A percentile compares a stretch with the other conserved stretches of the same genome.
Conservation (phyloP, 495 filamentous ascomycete genomes). For the Letharia lupina region DNA sequence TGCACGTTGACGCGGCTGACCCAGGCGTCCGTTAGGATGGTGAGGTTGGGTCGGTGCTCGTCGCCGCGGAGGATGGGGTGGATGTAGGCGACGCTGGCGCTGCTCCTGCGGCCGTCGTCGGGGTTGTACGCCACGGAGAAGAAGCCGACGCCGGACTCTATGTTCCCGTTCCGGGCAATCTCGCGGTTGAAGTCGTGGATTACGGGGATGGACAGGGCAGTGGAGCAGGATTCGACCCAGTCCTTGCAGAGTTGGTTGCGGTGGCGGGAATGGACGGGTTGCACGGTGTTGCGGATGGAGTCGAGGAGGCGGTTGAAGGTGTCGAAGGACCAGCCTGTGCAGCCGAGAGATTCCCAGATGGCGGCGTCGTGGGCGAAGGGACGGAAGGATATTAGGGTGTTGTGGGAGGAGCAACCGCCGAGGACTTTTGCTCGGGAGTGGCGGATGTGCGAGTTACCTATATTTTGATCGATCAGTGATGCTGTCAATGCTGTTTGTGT, state of each 20-base stretch:
- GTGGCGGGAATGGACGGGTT: conserved; percentile 67
- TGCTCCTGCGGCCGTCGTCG: conserved; percentile 67
- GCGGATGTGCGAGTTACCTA: conserved; percentile 73
- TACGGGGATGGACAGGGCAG: conserved; percentile 63
- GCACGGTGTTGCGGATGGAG: conserved; percentile 67
- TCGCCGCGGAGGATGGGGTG: conserved; percentile 72
- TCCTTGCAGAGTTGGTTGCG: conserved; percentile 78
- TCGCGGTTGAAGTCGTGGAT: conserved; percentile 74
- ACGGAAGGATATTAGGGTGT: conserved; percentile 77
- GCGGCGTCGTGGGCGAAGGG: conserved; percentile 73
- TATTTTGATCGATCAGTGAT: conserved; percentile 6
- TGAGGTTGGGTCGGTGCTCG: conserved; percentile 69
- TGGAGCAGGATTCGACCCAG: conserved; percentile 67
- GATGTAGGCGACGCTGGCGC: conserved; percentile 77
- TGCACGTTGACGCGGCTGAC: conserved; percentile 64
- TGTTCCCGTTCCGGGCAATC: conserved; percentile 56
- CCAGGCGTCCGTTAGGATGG: conserved; percentile 71
- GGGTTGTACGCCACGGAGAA: conserved; percentile 80
- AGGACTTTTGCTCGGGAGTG: conserved; percentile 80
- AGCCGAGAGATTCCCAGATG: conserved; percentile 63
- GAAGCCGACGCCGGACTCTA: conserved; percentile 70
- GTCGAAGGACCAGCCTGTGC: conserved; percentile 69
- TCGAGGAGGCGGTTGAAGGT: conserved; percentile 67
- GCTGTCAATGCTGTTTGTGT: neutral
- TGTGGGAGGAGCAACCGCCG: conserved; percentile 80